These are phyloP conservation scores for Capsicum pubescens DNA, from an alignment of 257 asterid genomes.

Conservation along the genomic window DNA sequence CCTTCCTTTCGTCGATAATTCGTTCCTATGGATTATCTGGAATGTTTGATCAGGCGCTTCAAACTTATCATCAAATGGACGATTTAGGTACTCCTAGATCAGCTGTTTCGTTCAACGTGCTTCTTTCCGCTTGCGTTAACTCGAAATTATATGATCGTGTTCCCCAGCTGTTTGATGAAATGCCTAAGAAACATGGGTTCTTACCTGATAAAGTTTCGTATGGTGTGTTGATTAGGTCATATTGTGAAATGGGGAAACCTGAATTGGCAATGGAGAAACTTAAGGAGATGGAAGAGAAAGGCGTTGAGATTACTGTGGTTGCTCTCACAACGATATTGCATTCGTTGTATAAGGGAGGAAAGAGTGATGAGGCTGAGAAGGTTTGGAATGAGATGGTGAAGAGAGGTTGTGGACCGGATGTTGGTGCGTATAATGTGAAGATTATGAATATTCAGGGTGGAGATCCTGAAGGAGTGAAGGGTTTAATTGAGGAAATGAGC, in stretches of 20 bases:
- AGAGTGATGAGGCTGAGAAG: constrained; percentile 59
- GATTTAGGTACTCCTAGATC: constrained; percentile 76
- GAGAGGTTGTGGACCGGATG: constrained; percentile 57
- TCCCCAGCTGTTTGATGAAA: constrained; percentile 59
- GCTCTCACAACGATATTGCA: constrained; percentile 62
- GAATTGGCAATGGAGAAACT: constrained; percentile 61
- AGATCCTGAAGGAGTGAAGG: constrained; percentile 57
- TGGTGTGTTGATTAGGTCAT: constrained; percentile 69
- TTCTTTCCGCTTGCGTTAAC: constrained; percentile 55
- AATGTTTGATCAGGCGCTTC: constrained; percentile 72
- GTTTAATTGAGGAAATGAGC: constrained; percentile 72
- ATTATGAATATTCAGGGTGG: constrained; percentile 51
- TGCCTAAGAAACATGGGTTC: constrained; percentile 57
- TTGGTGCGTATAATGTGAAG: constrained; percentile 72
- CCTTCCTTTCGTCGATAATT: constrained; percentile 70
- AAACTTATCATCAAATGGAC: constrained; percentile 63
- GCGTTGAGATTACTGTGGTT: constrained; percentile 48
- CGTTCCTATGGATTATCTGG: constrained; percentile 81
- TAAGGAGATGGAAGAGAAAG: constrained; percentile 67
- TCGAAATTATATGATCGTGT: constrained; percentile 58
- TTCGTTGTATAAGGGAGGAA: constrained; percentile 56
- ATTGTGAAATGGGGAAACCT: constrained; percentile 68
- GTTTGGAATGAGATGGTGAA: constrained; percentile 70
- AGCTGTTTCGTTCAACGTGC: constrained; percentile 65
- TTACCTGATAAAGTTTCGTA: constrained; percentile 65